Percentiles rank a stretch among this genome's conserved stretches.
phyloP scores from a whole-genome alignment of 768 basidiomycete species.

The Mycena metata region DNA sequence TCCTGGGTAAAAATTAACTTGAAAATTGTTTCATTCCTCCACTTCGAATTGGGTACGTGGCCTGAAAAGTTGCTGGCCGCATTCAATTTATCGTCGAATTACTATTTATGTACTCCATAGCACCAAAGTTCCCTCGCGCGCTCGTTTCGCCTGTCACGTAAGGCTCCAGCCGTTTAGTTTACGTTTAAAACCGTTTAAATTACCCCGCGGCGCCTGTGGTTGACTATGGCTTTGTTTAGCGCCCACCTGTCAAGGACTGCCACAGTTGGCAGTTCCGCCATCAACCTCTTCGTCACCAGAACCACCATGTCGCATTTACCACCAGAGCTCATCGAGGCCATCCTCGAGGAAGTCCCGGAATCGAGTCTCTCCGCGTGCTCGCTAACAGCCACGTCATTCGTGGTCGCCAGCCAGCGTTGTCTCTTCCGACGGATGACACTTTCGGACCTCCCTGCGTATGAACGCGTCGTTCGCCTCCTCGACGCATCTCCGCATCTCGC shows the following conservation, averaged over 20 bases:
- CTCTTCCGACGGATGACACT: slow-evolving; percentile 17
- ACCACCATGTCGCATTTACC: slow-evolving; percentile 6
- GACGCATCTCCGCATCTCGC: slow-evolving; percentile 19
- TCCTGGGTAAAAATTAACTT: too few species aligned
- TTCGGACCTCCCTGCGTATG: background rate
- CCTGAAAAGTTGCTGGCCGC: background rate
- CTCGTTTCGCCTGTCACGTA: too few species aligned
- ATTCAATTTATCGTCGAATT: too few species aligned
- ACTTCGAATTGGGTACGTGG: too few species aligned
- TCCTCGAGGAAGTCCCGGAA: background rate
- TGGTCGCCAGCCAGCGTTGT: slow-evolving; percentile 3
- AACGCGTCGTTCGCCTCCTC: background rate
- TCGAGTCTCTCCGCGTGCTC: slow-evolving; percentile 14
- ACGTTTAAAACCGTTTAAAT: too few species aligned
- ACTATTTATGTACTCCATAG: too few species aligned
- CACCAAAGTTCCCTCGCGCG: too few species aligned
- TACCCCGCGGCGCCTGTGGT: too few species aligned
- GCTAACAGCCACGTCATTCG: slow-evolving; percentile 6
- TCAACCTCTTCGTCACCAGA: background rate
- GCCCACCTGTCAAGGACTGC: too few species aligned
- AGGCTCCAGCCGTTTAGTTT: too few species aligned
- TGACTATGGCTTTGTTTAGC: too few species aligned
- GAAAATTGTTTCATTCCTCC: too few species aligned
- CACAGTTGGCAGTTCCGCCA: background rate
- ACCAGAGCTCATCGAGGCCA: slow-evolving; percentile 20